Percentiles rank a stretch among this genome's conserved stretches.
phyloP scores from a whole-genome alignment of 2,329 filamentous ascomycete genomes.

The Fusarium sp. region DNA sequence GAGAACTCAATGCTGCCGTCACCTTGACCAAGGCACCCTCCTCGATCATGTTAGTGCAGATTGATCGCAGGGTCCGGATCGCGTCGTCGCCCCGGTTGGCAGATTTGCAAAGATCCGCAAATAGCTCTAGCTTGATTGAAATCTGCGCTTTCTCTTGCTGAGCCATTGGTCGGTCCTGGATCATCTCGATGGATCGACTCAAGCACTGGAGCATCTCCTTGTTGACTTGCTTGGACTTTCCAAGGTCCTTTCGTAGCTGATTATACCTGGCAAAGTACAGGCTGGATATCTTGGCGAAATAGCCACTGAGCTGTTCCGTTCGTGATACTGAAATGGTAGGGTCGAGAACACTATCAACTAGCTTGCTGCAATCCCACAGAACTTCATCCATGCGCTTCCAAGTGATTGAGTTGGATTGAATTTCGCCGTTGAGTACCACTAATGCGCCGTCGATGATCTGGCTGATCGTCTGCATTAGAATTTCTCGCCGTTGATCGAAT shows the following conservation, averaged over 20 bases:
- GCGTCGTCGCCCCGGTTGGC: conserved; percentile 65
- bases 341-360: conserved; percentile 63
- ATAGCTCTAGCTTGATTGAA: conserved; percentile 70
- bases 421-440: conserved; percentile 62
- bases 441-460: conserved; percentile 69
- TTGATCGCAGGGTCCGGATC: conserved; percentile 64
- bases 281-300: conserved; percentile 74
- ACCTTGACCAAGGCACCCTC: conserved; percentile 65
- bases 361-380: conserved; percentile 63
- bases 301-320: conserved; percentile 52
- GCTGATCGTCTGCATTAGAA: conserved; percentile 61
- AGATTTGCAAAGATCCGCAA: conserved; percentile 68
- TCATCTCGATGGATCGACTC: conserved; percentile 69
- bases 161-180: conserved; percentile 61
- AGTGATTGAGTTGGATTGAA: conserved; percentile 57
- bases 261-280: conserved; percentile 73
- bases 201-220: conserved; percentile 64
- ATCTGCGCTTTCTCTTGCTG: conserved; percentile 70
- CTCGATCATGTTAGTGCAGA: conserved; percentile 69
- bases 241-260: conserved; percentile 56
- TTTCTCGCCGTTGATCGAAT: conserved; percentile 67
- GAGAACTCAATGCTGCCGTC: conserved; percentile 57
- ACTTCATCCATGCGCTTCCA: conserved; percentile 67
- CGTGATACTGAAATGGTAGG: conserved; percentile 44
- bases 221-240: conserved; percentile 49